Conservation (phyloP, 768 basidiomycete genomes). For the Cyclocybe aegerita region DNA sequence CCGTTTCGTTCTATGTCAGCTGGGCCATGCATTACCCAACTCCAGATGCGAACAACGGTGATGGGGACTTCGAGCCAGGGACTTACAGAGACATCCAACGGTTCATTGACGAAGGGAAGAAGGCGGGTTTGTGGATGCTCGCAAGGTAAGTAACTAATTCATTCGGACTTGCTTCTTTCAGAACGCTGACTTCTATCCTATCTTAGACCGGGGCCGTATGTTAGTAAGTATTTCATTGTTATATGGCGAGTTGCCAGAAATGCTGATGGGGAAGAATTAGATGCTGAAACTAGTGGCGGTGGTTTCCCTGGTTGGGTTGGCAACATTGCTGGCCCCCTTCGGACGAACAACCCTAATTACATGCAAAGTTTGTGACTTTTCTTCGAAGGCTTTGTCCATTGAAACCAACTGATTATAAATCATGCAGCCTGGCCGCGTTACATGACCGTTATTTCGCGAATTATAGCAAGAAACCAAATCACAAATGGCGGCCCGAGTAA, state of each 20-base stretch:
- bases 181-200: not conserved
- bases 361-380: constrained; percentile 30
- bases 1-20: constrained; percentile 58
- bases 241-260: not conserved
- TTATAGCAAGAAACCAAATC: constrained; percentile 56
- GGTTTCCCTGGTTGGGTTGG: constrained; percentile 63
- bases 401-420: not conserved
- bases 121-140: constrained; percentile 56
- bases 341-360: constrained; percentile 51
- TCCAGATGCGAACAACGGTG: constrained; percentile 37
- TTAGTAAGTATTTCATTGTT: constrained; percentile 32
- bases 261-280: constrained; percentile 11
- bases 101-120: constrained; percentile 51
- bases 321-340: constrained; percentile 47
- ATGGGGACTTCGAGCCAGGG: constrained; percentile 47
- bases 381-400: not conserved
- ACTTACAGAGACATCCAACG: constrained; percentile 53
- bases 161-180: not conserved
- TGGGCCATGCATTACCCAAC: constrained; percentile 59
- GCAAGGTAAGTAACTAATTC: constrained; percentile 33
- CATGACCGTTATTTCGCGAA: constrained; percentile 45
- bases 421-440: constrained; percentile 54
- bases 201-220: constrained; percentile 50
- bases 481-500: constrained; percentile 58
- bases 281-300: constrained; percentile 53